Conservation (phyloP, 2,329 filamentous ascomycete genomes). For the Pyricularia pennisetigena region DNA sequence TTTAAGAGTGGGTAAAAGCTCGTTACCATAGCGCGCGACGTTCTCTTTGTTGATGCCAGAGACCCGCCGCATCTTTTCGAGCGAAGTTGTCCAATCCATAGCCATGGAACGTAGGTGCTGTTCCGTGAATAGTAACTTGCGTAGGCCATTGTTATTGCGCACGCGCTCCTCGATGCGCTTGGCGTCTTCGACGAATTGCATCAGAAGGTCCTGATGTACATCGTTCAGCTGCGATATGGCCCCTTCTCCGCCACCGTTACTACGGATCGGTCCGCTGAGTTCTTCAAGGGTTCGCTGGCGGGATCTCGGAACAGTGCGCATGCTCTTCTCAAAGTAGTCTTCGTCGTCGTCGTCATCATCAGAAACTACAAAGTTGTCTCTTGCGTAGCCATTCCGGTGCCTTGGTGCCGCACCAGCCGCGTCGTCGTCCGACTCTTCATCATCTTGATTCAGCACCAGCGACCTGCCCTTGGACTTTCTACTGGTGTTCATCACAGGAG, state of each 20-base stretch:
- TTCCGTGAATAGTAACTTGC: constrained; percentile 57
- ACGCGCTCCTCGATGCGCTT: constrained; percentile 50
- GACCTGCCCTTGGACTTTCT: constrained; percentile 24
- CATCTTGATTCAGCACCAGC: constrained; percentile 20
- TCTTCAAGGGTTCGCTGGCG: constrained; percentile 26
- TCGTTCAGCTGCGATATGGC: constrained; percentile 33
- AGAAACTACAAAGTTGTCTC: constrained; percentile 29
- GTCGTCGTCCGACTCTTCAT: constrained; percentile 23
- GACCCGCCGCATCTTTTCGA: constrained; percentile 54
- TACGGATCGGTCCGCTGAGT: constrained; percentile 48
- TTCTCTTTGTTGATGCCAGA: constrained; percentile 52
- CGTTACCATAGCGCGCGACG: constrained; percentile 49
- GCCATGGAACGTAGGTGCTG: constrained; percentile 64
- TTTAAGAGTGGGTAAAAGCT: constrained; percentile 50
- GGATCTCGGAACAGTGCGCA: constrained; percentile 19
- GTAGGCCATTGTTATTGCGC: constrained; percentile 46
- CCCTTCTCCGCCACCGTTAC: constrained; percentile 40
- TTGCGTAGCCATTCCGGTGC: constrained; percentile 33
- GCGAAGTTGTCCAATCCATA: constrained; percentile 52
- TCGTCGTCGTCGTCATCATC: constrained; percentile 23
- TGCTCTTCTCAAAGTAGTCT: constrained; percentile 37
- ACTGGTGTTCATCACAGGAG: constrained; percentile 32
- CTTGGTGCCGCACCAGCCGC: constrained; percentile 23
- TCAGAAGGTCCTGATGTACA: constrained; percentile 53
- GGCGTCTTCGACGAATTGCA: constrained; percentile 54